Evolutionary conservation across 805 yeast genomes (phyloP), one percentile per base, ranked within the genome.

Genomic region (Myxozyma vanderwaltii): DNA sequence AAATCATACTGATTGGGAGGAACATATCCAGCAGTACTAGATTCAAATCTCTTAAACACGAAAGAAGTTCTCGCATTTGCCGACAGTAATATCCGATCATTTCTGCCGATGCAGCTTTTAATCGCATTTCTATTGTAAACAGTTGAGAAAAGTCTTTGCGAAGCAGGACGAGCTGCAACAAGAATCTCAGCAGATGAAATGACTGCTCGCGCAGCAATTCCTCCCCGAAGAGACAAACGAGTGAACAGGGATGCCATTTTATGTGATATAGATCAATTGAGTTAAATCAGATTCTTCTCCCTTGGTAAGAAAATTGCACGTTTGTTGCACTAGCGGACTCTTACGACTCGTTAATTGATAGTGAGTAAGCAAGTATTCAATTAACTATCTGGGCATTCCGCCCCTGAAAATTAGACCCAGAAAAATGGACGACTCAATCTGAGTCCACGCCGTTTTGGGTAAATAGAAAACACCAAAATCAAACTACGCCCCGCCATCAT

Each of bases 1-100:
- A 59, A 61, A n/a, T 8, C 44, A 33, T 61, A 61, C 29, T 51
- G 50, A 29, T 21, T 31, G 5, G 62, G 56, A 12, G 62, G 59
- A 13, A 19, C 3, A 26, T 27, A 21, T 12, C 43, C 56, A 17
- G 36, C 45, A 13, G 21, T n/a, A 12, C 29, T 29, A 21, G 54
- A 39, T 40, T 51, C 40, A 21, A 39, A 51, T 51, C 54, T 40
- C 47, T 48, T 48, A 17, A 24, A 21, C 31, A 48, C 15, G 13
- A 12, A 19, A 23, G 27, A 19, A n/a, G 3, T 12, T 33, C 51
- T 31, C 27, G 4, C 40, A 5, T n/a, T n/a, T 2, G 17, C 17
- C 21, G 2, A n/a, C 1, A n/a, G 17, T 4, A 38, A 4, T 19
- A n/a, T 38, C 10, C 21, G 17, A 38, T 12, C 2, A 38, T 10